Percentiles rank a stretch among this genome's conserved stretches.
Conservation (phyloP, 768 basidiomycete species). For the Lanmaoa pseudosensibilis region DNA sequence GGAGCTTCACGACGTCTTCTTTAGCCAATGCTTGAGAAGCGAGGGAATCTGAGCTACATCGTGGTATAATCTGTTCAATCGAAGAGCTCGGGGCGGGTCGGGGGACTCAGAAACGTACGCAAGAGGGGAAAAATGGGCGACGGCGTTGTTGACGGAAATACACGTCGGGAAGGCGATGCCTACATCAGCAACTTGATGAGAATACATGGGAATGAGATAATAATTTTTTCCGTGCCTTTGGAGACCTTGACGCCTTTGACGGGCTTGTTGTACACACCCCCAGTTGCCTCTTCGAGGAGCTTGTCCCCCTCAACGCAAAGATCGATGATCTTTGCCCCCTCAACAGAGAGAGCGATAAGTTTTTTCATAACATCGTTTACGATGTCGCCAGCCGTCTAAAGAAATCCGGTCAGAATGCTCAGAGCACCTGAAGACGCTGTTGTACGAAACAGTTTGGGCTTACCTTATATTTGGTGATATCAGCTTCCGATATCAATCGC, state of each 20-base stretch:
- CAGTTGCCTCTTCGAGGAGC: slow-evolving; percentile 83
- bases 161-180: slow-evolving; percentile 94
- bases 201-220: neutral
- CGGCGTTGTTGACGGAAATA: slow-evolving; percentile 92
- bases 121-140: slow-evolving; percentile 96
- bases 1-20: slow-evolving; percentile 93
- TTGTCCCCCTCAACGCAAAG: slow-evolving; percentile 93
- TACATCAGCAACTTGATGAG: slow-evolving; percentile 32
- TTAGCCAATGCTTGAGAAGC: slow-evolving; percentile 70
- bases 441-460: slow-evolving; percentile 16
- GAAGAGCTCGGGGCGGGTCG: neutral
- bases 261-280: slow-evolving; percentile 84
- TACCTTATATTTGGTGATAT: slow-evolving; percentile 89
- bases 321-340: slow-evolving; percentile 87
- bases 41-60: slow-evolving; percentile 67
- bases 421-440: slow-evolving; percentile 13
- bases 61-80: slow-evolving; percentile 30
- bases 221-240: slow-evolving; percentile 62
- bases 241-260: slow-evolving; percentile 84
- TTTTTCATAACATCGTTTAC: slow-evolving; percentile 82
- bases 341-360: slow-evolving; percentile 70
- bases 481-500: slow-evolving; percentile 60
- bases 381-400: slow-evolving; percentile 89
- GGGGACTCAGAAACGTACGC: slow-evolving; percentile 54
- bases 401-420: slow-evolving; percentile 11